Conservation (phyloP, 1,284 basidiomycete species). For the Ceratorhiza oryzae-sativae region DNA sequence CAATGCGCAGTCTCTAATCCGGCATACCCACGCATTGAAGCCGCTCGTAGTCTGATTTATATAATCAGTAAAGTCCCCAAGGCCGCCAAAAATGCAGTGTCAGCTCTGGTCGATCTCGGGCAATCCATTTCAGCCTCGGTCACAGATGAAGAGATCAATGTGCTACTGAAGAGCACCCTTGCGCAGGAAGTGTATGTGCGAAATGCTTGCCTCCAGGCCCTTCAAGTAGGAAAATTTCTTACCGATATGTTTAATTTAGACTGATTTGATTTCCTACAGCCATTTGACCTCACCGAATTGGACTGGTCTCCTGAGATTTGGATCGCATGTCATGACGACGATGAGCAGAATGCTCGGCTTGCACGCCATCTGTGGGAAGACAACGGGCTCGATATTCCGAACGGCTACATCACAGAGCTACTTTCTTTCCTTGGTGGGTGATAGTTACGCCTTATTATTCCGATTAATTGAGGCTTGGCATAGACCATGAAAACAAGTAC, state of each 20-base stretch:
- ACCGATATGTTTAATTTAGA: background rate
- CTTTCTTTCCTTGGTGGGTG: constrained; percentile 73
- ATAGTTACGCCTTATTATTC: background rate
- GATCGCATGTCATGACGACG: constrained; percentile 89
- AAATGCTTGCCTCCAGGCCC: constrained; percentile 88
- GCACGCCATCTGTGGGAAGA: constrained; percentile 93
- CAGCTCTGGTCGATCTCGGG: constrained; percentile 82
- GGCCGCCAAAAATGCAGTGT: constrained; percentile 85
- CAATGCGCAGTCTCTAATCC: constrained; percentile 64
- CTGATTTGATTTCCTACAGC: constrained; percentile 56
- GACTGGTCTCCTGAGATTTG: constrained; percentile 92
- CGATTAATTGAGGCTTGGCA: constrained; percentile 25
- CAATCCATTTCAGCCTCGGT: constrained; percentile 79
- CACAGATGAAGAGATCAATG: constrained; percentile 66
- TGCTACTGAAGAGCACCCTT: constrained; percentile 78
- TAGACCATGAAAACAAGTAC: constrained; percentile 82
- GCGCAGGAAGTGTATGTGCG: constrained; percentile 90
- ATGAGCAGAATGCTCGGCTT: constrained; percentile 88
- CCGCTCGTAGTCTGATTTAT: constrained; percentile 76
- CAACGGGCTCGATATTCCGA: constrained; percentile 90
- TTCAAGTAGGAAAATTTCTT: constrained; percentile 71
- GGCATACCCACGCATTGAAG: constrained; percentile 74
- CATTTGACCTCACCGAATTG: constrained; percentile 92
- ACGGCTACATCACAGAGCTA: constrained; percentile 70
- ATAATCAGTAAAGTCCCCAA: constrained; percentile 82